phyloP scores from a whole-genome alignment of 768 basidiomycete species.

The Holtermanniella nyarrowii region DNA sequence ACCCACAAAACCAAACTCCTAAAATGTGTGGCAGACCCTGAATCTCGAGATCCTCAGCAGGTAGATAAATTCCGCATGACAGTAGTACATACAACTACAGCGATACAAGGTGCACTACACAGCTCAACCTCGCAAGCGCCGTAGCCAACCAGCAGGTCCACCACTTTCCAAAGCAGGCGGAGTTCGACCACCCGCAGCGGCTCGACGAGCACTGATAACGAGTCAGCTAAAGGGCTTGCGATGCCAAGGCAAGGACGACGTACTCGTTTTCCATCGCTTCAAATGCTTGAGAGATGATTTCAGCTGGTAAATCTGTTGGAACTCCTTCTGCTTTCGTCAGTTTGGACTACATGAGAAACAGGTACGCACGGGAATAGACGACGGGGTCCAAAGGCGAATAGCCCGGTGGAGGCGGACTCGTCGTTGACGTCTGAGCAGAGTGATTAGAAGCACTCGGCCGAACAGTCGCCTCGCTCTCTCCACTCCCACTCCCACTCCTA shows the following conservation, averaged over 20 bases:
- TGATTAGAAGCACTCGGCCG: constrained; percentile 6
- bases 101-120: background rate
- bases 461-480: constrained; percentile 31
- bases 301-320: constrained; percentile 85
- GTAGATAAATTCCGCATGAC: too few relatives aligned
- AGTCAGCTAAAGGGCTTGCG: too few relatives aligned
- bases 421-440: too few relatives aligned
- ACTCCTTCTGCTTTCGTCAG: constrained; percentile 52
- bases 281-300: constrained; percentile 78
- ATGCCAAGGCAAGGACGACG: too few relatives aligned
- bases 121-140: background rate
- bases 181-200: too few relatives aligned
- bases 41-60: too few relatives aligned
- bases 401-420: constrained; percentile 36
- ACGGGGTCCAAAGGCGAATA: constrained; percentile 38
- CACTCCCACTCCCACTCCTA: constrained; percentile 14
- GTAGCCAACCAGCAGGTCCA: background rate
- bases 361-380: constrained; percentile 25
- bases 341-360: background rate
- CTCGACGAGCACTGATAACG: too few relatives aligned
- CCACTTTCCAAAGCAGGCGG: too few relatives aligned
- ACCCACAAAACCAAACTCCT: too few relatives aligned
- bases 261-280: constrained; percentile 46
- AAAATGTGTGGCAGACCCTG: too few relatives aligned
- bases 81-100: background rate